Base-by-base conservation (phyloP, 805 yeast species). In the Helenozyma rhizophorensis region DNA sequence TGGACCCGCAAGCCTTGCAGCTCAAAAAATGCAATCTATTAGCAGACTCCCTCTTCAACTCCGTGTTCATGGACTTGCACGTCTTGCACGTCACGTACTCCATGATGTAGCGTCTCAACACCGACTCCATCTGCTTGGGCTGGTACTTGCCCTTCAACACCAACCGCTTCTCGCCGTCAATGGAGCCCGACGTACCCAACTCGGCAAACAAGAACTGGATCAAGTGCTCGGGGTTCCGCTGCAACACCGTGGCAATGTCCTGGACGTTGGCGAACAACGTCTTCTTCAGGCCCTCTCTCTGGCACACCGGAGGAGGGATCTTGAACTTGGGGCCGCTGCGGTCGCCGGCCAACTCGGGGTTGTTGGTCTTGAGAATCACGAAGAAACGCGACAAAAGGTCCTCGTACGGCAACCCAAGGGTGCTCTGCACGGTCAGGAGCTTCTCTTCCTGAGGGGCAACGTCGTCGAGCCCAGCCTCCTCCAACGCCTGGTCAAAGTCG, bases 51-150 rank as follows among this genome's bases (percentile, higher is more conserved):
- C 95, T 89, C 73, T 82, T 85, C 62, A 93, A 76, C 50, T 83
- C 93, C 27, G 99, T 93, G 68, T 93, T 93, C 77, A 88, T 89
- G 39, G 96, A 85, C 73, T 90, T 93, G 74, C 99, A 93, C 27
- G 98, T 93, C 75, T 93, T 87, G 78, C 99, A 93, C 33, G 97
- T 87, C 47, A 93, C 99, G 59, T 93, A 93, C 65, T 93, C 99
- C 60, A 86, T 71, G 60, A 94, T 93, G 64, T 93, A 93, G 66
- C 97, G 78, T 74, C 97, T 83, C 66, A 93, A 74, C 43, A 93
- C 95, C 46, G 88, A 83, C 68, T 93, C 98, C 75, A 93, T 81
- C 65, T 89, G 96, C 68, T 90, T 93, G 51, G 95, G 96, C 70
- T 84, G 95, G 74, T 88, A 93, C 65, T 95, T 85, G 72, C 99